Percentiles rank a stretch among this genome's conserved stretches.
Conservation (phyloP, 768 basidiomycete genomes). For the Tulasnella sp. region DNA sequence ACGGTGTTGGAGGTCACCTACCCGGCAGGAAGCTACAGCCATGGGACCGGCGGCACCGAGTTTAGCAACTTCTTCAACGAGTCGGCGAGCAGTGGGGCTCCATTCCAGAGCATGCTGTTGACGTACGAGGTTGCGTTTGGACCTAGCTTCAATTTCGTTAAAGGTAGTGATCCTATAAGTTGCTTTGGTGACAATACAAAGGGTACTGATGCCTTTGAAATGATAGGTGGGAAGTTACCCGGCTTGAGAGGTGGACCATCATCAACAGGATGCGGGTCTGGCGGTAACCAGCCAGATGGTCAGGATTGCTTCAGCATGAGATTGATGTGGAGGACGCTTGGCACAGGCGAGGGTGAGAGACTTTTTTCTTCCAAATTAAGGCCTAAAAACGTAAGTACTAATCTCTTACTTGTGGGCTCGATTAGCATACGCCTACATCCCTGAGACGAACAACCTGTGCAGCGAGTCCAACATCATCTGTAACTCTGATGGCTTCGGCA, state of each 20-base stretch:
- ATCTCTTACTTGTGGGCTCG: neutral
- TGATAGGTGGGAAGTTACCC: constrained; percentile 57
- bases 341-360: constrained; percentile 54
- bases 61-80: constrained; percentile 59
- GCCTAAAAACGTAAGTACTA: neutral
- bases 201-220: neutral
- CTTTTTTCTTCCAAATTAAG: neutral
- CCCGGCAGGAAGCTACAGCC: constrained; percentile 46
- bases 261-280: constrained; percentile 49
- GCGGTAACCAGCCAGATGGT: constrained; percentile 53
- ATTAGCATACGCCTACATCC: constrained; percentile 73
- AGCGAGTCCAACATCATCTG: constrained; percentile 37
- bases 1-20: constrained; percentile 52
- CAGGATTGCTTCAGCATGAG: constrained; percentile 60
- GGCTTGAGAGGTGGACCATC: constrained; percentile 60
- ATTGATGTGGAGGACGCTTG: constrained; percentile 62
- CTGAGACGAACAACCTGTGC: constrained; percentile 49
- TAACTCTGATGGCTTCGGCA: constrained; percentile 29
- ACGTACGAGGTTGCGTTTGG: constrained; percentile 70
- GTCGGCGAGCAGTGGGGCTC: constrained; percentile 34
- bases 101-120: constrained; percentile 56
- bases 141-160: constrained; percentile 52
- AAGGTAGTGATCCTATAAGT: constrained; percentile 25
- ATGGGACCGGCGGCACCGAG: constrained; percentile 52
- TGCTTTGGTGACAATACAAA: neutral